Conservation (phyloP, 306 rosid genomes). For the Prunus mongolica region DNA sequence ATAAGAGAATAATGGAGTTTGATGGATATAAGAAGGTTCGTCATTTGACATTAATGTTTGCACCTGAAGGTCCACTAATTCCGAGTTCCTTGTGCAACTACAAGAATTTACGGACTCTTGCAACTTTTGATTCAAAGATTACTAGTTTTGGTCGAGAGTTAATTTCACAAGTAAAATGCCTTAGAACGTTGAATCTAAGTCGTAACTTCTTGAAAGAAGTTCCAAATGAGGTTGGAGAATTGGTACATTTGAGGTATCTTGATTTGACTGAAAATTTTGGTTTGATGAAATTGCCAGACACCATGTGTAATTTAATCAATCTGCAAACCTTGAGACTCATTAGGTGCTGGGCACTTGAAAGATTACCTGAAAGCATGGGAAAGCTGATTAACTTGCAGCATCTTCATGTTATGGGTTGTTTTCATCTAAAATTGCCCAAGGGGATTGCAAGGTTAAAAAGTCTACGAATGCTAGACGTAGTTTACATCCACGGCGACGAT, state of each 20-base stretch:
- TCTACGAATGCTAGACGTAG: background rate
- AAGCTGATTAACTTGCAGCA: background rate
- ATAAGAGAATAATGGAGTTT: background rate
- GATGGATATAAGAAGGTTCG: background rate
- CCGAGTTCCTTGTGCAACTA: accelerated
- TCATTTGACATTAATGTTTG: background rate
- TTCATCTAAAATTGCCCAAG: no score
- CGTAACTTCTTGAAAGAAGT: accelerated
- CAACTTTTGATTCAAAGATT: background rate
- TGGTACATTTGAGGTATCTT: no score
- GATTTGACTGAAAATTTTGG: accelerated
- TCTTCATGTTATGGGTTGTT: accelerated
- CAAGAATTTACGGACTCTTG: background rate
- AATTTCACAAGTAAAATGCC: background rate
- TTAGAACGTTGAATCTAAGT: background rate
- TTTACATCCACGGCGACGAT: background rate
- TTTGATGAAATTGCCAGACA: background rate
- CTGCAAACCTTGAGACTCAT: background rate
- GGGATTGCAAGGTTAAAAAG: background rate
- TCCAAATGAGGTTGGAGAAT: no score
- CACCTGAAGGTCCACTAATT: background rate
- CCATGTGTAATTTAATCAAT: background rate
- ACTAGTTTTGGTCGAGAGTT: background rate
- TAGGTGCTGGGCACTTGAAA: accelerated
- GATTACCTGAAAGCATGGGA: background rate